Conservation (phyloP, 352 stramenopile genomes). For the Phytophthora aleatoria region DNA sequence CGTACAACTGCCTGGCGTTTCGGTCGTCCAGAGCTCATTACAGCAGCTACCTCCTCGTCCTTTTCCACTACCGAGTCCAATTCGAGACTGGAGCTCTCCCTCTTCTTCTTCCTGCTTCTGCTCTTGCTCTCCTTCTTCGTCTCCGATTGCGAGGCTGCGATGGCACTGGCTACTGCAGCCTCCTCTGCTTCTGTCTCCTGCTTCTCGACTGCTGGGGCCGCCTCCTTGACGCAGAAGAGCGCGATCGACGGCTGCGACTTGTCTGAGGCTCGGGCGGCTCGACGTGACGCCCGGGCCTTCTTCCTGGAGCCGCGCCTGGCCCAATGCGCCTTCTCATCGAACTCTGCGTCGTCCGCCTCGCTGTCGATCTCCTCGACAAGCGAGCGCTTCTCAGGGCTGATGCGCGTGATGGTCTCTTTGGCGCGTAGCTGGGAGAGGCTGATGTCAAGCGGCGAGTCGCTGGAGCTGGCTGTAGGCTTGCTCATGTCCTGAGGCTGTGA, state of each 20-base stretch:
- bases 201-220: neutral
- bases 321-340: constrained; percentile 75
- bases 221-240: constrained; percentile 56
- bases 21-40: constrained; percentile 46
- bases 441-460: constrained; percentile 49
- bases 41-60: neutral
- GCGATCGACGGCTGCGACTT: constrained; percentile 74
- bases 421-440: constrained; percentile 42
- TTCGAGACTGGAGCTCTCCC: constrained; percentile 15
- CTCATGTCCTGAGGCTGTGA: constrained; percentile 13
- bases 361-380: constrained; percentile 73
- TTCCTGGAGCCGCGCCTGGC: constrained; percentile 40
- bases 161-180: constrained; percentile 2
- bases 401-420: constrained; percentile 51
- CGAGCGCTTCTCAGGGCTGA: constrained; percentile 58
- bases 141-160: constrained; percentile 15
- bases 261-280: constrained; percentile 13
- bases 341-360: constrained; percentile 74
- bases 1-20: constrained; percentile 62
- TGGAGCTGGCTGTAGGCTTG: neutral
- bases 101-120: constrained; percentile 19
- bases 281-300: constrained; percentile 39
- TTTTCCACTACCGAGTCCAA: constrained; percentile 13
- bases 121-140: constrained; percentile 16
- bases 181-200: neutral